Evolutionary conservation across 2,329 filamentous ascomycete genomes (phyloP).

Genomic region (Diaporthe sp.): DNA sequence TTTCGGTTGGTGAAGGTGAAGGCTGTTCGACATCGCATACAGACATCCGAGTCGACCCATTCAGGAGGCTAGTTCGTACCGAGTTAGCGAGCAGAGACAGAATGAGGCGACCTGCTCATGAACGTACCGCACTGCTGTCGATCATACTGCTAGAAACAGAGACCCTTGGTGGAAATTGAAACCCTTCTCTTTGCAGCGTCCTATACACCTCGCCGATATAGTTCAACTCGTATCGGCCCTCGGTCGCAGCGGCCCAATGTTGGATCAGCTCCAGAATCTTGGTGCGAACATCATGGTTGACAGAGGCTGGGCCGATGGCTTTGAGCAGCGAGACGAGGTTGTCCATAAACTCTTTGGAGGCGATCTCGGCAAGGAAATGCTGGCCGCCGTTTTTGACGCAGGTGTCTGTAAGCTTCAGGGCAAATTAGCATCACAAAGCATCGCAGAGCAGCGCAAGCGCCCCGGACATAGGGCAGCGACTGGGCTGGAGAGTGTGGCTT

Average conservation of each 20-base stretch:
- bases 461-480: neutral
- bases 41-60: conserved; percentile 98
- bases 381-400: conserved; percentile 98
- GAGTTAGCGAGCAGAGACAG: conserved; percentile 19
- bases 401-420: conserved; percentile 85
- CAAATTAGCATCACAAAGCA: conserved; percentile 5
- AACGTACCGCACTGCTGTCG: conserved; percentile 87
- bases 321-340: conserved; percentile 92
- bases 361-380: conserved; percentile 95
- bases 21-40: conserved; percentile 94
- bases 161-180: conserved; percentile 87
- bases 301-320: conserved; percentile 77
- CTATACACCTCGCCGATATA: conserved; percentile 93
- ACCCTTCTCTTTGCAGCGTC: conserved; percentile 85
- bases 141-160: conserved; percentile 97
- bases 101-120: neutral
- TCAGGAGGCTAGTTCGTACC: conserved; percentile 80
- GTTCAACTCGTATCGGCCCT: conserved; percentile 83
- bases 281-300: conserved; percentile 86
- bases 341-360: conserved; percentile 98
- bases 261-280: conserved; percentile 97
- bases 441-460: neutral
- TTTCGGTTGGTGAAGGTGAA: conserved; percentile 99
- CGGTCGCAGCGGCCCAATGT: conserved; percentile 90
- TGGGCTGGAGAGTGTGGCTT: neutral